A percentile compares a stretch with the other conserved stretches of the same genome.
These are phyloP conservation scores for Triticum monococcum DNA, from an alignment of 176 grass and related monocot genomes.

Conservation along the genomic window DNA sequence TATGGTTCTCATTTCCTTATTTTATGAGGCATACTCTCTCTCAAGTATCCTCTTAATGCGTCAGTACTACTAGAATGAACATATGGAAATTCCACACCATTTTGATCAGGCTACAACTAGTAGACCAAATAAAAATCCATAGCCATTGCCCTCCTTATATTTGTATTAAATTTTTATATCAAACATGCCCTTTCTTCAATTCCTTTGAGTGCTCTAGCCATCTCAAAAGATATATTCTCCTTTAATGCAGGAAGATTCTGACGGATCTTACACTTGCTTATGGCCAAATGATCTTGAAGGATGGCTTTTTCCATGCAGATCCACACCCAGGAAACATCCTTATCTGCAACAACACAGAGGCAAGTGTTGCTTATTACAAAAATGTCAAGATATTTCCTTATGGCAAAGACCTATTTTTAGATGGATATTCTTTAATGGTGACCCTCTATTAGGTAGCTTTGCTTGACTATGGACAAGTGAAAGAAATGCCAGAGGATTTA, in stretches of 20 bases:
- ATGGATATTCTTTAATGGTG: constrained; percentile 23
- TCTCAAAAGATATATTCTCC: constrained; percentile 18
- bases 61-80: constrained; percentile 18
- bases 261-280: constrained; percentile 93
- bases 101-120: neutral
- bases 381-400: constrained; percentile 1
- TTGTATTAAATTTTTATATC: neutral
- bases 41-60: neutral
- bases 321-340: constrained; percentile 99
- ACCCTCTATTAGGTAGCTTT: constrained; percentile 73
- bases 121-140: constrained; percentile 1
- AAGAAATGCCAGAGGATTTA: constrained; percentile 84
- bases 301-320: constrained; percentile 98
- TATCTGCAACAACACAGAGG: constrained; percentile 86
- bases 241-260: constrained; percentile 90
- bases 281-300: constrained; percentile 99
- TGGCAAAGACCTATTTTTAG: constrained; percentile 15
- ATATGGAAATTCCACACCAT: neutral
- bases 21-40: constrained; percentile 21
- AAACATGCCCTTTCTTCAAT: neutral
- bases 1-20: constrained; percentile 50
- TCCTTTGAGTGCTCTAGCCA: neutral
- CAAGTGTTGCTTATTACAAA: constrained; percentile 33
- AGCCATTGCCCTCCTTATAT: neutral
- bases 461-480: constrained; percentile 99